Conservation (phyloP, 352 stramenopile species). For the Phytophthora multivora region DNA sequence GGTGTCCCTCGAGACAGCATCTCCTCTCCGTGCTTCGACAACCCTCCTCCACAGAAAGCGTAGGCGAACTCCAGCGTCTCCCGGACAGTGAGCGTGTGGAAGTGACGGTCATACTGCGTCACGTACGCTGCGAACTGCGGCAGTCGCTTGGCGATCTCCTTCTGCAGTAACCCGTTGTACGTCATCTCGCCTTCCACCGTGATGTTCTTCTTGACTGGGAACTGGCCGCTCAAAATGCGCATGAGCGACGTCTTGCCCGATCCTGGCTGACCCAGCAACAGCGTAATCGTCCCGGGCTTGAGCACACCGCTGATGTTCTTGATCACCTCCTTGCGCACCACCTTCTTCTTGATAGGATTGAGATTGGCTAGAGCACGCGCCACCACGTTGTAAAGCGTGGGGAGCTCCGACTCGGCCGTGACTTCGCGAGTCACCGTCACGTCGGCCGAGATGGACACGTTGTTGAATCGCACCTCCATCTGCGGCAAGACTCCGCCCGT, state of each 20-base stretch:
- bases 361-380: conserved; percentile 36
- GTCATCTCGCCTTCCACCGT: conserved; percentile 44
- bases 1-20: conserved; percentile 38
- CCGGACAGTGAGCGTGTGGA: conserved; percentile 46
- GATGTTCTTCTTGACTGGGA: conserved; percentile 44
- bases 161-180: conserved; percentile 47
- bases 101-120: conserved; percentile 45
- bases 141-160: conserved; percentile 40
- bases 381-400: conserved; percentile 56
- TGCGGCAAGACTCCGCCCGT: conserved; percentile 51
- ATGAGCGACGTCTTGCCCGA: conserved; percentile 37
- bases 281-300: conserved; percentile 41
- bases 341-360: conserved; percentile 26
- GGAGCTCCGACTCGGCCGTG: conserved; percentile 28
- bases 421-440: conserved; percentile 37
- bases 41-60: conserved; percentile 51
- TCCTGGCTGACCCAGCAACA: conserved; percentile 31
- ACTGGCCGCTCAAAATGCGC: conserved; percentile 47
- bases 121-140: conserved; percentile 63
- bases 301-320: conserved; percentile 39
- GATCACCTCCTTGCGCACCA: conserved; percentile 32
- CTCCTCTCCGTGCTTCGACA: conserved; percentile 35
- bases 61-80: conserved; percentile 68
- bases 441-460: conserved; percentile 58
- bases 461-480: conserved; percentile 61